Conservation (phyloP, 192 early-diverging fungal genomes). For the Spizellomyces punctatus region DNA sequence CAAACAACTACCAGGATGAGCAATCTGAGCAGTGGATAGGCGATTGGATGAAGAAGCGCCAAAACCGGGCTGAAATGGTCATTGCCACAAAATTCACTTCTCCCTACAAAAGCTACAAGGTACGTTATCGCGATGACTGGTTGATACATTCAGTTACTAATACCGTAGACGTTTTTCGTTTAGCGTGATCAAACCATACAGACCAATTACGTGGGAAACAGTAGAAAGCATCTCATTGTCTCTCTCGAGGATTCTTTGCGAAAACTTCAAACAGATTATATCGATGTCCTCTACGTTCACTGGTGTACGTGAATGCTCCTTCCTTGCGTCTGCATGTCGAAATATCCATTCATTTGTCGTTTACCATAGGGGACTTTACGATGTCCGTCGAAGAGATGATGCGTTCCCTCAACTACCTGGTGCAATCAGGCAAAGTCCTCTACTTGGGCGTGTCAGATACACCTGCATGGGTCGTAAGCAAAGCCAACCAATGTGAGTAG, state of each 20-base stretch:
- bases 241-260: conserved; percentile 7
- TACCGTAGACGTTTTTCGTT: neutral
- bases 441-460: conserved; percentile 28
- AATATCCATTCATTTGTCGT: no score
- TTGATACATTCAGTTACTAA: no score
- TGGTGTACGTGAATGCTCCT: neutral
- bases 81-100: conserved; percentile 31
- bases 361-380: conserved; percentile 11
- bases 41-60: conserved; percentile 29
- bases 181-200: neutral
- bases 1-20: conserved; percentile 23
- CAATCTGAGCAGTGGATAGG: conserved; percentile 26
- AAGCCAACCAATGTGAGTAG: conserved; percentile 17
- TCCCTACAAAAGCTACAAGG: neutral
- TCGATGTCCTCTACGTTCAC: conserved; percentile 1
- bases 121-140: no score
- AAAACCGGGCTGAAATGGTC: conserved; percentile 31
- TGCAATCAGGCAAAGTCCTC: conserved; percentile 20
- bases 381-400: conserved; percentile 20
- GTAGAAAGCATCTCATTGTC: neutral
- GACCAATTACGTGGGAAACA: conserved; percentile 15
- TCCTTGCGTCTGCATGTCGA: no score
- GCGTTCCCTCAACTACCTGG: conserved; percentile 26
- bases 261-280: conserved; percentile 23
- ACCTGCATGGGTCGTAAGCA: conserved; percentile 27